phyloP scores from a whole-genome alignment of 169 alveolate species.

The Cryptosporidium tyzzeri region DNA sequence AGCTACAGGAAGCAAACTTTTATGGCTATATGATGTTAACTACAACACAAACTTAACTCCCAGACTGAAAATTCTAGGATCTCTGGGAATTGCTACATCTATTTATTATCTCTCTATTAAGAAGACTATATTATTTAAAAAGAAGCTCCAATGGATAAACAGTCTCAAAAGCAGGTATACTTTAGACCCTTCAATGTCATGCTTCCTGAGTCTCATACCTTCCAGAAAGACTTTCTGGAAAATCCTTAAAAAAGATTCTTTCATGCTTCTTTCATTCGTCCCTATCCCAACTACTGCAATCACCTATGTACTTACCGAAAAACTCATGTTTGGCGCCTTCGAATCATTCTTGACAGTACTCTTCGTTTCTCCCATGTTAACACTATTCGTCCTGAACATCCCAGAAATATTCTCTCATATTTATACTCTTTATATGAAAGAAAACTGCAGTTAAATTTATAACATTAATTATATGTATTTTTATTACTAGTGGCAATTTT shows the following conservation, averaged over 20 bases:
- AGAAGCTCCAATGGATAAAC: slow-evolving; percentile 38
- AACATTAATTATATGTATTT: too few species aligned
- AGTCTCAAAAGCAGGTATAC: slow-evolving; percentile 4
- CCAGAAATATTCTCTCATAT: slow-evolving; percentile 14
- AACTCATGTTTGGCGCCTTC: slow-evolving; percentile 63
- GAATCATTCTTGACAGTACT: slow-evolving; percentile 64
- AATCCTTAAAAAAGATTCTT: slow-evolving; percentile 39
- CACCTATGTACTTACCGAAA: slow-evolving; percentile 28
- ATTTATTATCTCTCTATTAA: slow-evolving; percentile 39
- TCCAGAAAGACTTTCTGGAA: slow-evolving; percentile 66
- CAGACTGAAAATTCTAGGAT: slow-evolving; percentile 33
- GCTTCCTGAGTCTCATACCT: slow-evolving; percentile 32
- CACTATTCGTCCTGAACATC: slow-evolving; percentile 41
- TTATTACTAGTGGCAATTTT: background rate
- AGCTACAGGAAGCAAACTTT: slow-evolving; percentile 57
- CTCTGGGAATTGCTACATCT: slow-evolving; percentile 47
- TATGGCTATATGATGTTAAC: slow-evolving; percentile 52
- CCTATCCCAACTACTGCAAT: slow-evolving; percentile 48
- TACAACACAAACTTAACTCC: slow-evolving; percentile 45
- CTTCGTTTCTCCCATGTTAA: slow-evolving; percentile 48
- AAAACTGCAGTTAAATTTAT: background rate
- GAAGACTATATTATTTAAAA: slow-evolving; percentile 47
- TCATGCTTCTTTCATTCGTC: slow-evolving; percentile 20
- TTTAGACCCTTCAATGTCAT: slow-evolving; percentile 32
- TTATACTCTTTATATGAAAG: background rate